These are phyloP conservation scores for Tulasnella sp. DNA, from an alignment of 768 basidiomycete genomes.

Conservation along the genomic window DNA sequence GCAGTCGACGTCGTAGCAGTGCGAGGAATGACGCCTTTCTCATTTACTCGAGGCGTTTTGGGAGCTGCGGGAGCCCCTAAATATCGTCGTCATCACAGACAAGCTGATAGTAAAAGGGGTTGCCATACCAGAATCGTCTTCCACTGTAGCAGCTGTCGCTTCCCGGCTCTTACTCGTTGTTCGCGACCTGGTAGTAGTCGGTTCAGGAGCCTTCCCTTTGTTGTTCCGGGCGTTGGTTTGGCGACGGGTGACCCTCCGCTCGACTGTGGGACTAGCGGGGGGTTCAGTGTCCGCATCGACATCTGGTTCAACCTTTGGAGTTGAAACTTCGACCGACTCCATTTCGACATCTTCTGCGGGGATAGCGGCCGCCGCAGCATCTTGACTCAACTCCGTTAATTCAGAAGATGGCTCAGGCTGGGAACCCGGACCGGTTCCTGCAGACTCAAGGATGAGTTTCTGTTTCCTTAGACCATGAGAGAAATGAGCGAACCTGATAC, in stretches of 20 bases:
- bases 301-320: neutral
- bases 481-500: neutral
- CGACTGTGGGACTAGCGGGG: neutral
- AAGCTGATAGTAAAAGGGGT: neutral
- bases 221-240: conserved; percentile 12
- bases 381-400: neutral
- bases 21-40: conserved; percentile 26
- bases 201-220: conserved; percentile 16
- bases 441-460: neutral
- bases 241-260: conserved; percentile 19
- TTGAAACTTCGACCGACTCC: neutral
- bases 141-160: conserved; percentile 1
- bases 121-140: conserved; percentile 39
- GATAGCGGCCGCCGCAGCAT: neutral
- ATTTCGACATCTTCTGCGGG: neutral
- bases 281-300: neutral
- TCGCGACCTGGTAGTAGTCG: neutral
- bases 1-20: conserved; percentile 33
- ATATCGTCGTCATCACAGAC: neutral
- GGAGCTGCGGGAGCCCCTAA: neutral
- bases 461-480: neutral
- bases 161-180: conserved; percentile 13
- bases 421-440: neutral
- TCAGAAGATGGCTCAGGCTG: neutral
- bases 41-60: neutral